Evolutionary conservation across 139 green algal species (phyloP).

Genomic region (Astrephomene gubernaculifera): DNA sequence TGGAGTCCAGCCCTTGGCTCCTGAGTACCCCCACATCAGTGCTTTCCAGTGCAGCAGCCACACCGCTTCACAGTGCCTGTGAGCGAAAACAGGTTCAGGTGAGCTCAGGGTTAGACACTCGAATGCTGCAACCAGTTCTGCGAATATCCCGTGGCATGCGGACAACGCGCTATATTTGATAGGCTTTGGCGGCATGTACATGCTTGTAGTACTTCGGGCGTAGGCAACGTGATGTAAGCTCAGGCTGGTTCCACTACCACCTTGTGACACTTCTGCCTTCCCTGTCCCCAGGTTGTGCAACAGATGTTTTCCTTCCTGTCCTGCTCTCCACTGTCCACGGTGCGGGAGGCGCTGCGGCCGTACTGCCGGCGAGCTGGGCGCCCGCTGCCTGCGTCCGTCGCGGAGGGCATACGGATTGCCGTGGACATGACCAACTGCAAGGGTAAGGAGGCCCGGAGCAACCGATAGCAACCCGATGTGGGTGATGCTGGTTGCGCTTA

Average conservation of each 20-base stretch:
- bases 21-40: background rate
- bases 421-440: conserved; percentile 32
- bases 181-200: too few species aligned
- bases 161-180: too few species aligned
- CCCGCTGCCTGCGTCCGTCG: background rate
- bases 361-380: conserved; percentile 11
- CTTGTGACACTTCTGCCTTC: too few species aligned
- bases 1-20: background rate
- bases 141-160: too few species aligned
- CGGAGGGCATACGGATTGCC: background rate
- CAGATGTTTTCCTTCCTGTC: conserved; percentile 14
- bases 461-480: background rate
- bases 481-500: background rate
- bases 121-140: too few species aligned
- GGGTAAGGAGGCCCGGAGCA: background rate
- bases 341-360: conserved; percentile 27
- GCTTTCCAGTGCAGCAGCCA: background rate
- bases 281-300: background rate
- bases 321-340: background rate
- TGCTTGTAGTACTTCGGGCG: too few species aligned
- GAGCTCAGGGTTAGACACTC: too few species aligned
- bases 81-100: conserved; percentile 20
- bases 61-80: conserved; percentile 3
- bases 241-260: too few species aligned
- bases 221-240: too few species aligned